These are phyloP conservation scores for Ploettnerulaceae sp. DNA, from an alignment of 2,329 filamentous ascomycete genomes.

Conservation along the genomic window DNA sequence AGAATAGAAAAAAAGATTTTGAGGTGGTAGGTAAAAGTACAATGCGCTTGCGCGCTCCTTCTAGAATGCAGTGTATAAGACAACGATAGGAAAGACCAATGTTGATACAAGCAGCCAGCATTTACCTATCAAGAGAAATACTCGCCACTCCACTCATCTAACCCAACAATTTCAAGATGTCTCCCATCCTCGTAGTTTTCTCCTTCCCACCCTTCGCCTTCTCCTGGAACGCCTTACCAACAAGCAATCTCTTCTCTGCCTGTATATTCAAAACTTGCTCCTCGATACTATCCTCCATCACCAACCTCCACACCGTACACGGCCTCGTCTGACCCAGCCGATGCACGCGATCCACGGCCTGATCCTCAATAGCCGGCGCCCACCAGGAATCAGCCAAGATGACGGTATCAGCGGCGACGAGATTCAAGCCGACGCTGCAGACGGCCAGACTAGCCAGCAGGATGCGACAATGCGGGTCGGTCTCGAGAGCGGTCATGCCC, in stretches of 20 bases:
- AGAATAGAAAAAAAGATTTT: not conserved
- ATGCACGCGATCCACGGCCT: constrained; percentile 85
- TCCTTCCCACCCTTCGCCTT: constrained; percentile 55
- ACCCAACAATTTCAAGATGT: constrained; percentile 43
- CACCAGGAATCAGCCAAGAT: constrained; percentile 85
- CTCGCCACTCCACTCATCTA: not conserved
- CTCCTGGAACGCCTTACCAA: constrained; percentile 75
- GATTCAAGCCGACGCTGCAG: constrained; percentile 79
- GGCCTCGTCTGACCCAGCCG: constrained; percentile 75
- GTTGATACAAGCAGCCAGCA: not conserved
- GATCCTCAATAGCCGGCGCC: constrained; percentile 89
- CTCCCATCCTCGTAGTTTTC: constrained; percentile 50
- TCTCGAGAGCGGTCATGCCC: constrained; percentile 62
- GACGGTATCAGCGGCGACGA: constrained; percentile 81
- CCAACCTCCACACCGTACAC: constrained; percentile 73
- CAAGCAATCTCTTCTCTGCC: constrained; percentile 70
- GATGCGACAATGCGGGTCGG: constrained; percentile 63
- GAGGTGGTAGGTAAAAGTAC: not conserved
- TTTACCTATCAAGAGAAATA: not conserved
- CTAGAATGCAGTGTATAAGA: constrained; percentile 3
- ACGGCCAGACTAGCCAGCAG: constrained; percentile 79
- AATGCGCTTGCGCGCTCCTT: not conserved
- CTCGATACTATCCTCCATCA: constrained; percentile 78
- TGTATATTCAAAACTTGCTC: constrained; percentile 77
- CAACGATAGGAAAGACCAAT: not conserved